Percentiles rank a stretch among this genome's conserved stretches.
These are phyloP conservation scores for Candida odintsovae DNA, from an alignment of 805 yeast genomes.

Conservation along the genomic window DNA sequence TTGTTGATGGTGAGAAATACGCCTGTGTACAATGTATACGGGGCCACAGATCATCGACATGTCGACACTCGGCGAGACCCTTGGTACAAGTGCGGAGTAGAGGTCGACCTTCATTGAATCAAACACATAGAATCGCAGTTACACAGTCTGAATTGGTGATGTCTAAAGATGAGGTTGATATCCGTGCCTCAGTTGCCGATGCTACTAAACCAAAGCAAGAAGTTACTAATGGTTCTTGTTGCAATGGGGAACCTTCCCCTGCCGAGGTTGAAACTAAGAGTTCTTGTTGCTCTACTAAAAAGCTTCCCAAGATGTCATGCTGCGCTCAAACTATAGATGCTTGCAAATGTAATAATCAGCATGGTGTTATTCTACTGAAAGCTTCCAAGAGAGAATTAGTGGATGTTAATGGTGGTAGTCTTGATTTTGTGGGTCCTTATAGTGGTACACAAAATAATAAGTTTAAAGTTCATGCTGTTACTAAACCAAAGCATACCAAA, in stretches of 20 bases:
- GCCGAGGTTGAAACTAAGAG: neutral
- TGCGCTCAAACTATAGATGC: neutral
- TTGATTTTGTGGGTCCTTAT: conserved; percentile 23
- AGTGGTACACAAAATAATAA: conserved; percentile 13
- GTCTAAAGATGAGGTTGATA: conserved; percentile 11
- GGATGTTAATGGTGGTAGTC: conserved; percentile 20
- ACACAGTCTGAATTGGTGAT: conserved; percentile 19
- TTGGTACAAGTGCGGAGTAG: conserved; percentile 69
- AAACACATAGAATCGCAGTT: conserved; percentile 24
- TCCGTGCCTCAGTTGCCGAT: conserved; percentile 3
- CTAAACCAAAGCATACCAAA: conserved; percentile 4
- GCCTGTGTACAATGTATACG: conserved; percentile 76
- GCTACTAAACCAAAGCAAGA: neutral
- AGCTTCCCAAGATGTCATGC: conserved; percentile 1
- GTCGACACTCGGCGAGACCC: conserved; percentile 69
- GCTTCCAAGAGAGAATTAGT: conserved; percentile 24
- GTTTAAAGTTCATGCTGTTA: conserved; percentile 8
- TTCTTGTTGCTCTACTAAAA: neutral
- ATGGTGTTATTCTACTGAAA: conserved; percentile 20
- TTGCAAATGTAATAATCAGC: conserved; percentile 7
- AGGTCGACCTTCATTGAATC: conserved; percentile 63
- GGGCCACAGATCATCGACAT: conserved; percentile 77
- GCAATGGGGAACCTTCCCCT: too few species aligned
- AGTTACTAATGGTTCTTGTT: neutral
- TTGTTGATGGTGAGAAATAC: conserved; percentile 66